Percentiles rank a stretch among this genome's conserved stretches.
Conservation (phyloP, 2,329 filamentous ascomycete genomes). For the Chaetomiaceae sp. region DNA sequence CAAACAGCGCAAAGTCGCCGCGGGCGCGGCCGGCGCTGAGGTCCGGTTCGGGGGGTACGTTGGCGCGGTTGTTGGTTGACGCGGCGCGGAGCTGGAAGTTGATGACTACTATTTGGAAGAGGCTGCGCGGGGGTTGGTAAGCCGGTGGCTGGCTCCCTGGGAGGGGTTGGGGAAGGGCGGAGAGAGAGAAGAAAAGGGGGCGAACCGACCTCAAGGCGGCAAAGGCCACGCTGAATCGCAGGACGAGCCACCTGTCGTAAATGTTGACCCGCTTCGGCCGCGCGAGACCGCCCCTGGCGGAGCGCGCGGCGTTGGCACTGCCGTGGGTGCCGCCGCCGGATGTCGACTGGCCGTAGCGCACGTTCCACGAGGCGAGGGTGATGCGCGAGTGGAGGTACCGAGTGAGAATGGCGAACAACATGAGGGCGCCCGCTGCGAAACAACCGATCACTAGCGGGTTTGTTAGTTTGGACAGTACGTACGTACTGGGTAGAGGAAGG, state of each 20-base stretch:
- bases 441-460: conserved; percentile 37
- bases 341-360: conserved; percentile 30
- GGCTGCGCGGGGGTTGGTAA: conserved; percentile 19
- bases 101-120: conserved; percentile 39
- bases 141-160: neutral
- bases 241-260: conserved; percentile 43
- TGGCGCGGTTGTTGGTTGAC: conserved; percentile 30
- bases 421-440: conserved; percentile 34
- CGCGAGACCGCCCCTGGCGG: neutral
- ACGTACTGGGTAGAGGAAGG: neutral
- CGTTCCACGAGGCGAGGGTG: conserved; percentile 32
- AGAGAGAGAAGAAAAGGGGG: neutral
- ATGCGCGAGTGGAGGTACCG: conserved; percentile 39
- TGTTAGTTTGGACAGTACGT: neutral
- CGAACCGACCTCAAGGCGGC: conserved; percentile 31
- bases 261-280: conserved; percentile 31
- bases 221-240: conserved; percentile 43
- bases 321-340: conserved; percentile 10
- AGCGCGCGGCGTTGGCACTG: conserved; percentile 6
- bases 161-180: neutral
- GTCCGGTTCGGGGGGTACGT: conserved; percentile 31
- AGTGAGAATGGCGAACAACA: conserved; percentile 38
- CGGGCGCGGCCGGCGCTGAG: conserved; percentile 31
- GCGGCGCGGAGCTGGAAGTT: conserved; percentile 35
- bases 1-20: conserved; percentile 33